Conservation (phyloP, 2,329 filamentous ascomycete genomes). For the Xenosphaeropsis pyriputrescens region DNA sequence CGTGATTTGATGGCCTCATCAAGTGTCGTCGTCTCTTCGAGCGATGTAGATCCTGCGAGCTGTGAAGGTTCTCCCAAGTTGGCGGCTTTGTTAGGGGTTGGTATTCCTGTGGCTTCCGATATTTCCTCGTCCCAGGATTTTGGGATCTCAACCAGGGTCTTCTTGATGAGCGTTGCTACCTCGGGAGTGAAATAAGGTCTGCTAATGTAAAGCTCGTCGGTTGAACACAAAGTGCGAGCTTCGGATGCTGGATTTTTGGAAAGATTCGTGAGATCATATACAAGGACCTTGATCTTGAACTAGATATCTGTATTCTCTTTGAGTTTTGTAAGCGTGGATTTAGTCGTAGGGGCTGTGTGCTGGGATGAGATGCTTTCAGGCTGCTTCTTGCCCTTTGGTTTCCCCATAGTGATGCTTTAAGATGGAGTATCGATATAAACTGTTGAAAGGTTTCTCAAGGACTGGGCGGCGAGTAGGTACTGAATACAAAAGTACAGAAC, state of each 20-base stretch:
- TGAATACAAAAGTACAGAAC: no score
- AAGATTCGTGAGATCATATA: slow-evolving; percentile 12
- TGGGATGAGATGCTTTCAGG: no score
- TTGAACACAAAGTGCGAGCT: slow-evolving; percentile 7
- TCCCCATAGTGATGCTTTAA: no score
- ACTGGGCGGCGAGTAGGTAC: no score
- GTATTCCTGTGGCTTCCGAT: slow-evolving; percentile 1
- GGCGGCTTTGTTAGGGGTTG: not conserved
- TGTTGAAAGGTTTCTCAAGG: no score
- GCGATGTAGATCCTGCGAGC: no score
- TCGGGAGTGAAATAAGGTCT: slow-evolving; percentile 12
- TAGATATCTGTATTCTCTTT: no score
- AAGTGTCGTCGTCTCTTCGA: slow-evolving; percentile 5
- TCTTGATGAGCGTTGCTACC: slow-evolving; percentile 9
- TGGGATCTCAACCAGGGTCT: slow-evolving; percentile 5
- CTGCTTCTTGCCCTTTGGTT: no score
- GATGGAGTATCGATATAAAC: no score
- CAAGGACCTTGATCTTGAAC: slow-evolving; percentile 7
- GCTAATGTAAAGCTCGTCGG: slow-evolving; percentile 15
- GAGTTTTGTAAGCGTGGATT: no score
- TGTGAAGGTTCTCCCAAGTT: no score
- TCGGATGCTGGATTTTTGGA: slow-evolving; percentile 6
- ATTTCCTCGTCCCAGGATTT: slow-evolving; percentile 4
- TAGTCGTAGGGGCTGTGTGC: no score
- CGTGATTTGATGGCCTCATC: slow-evolving; percentile 10